phyloP scores from a whole-genome alignment of 2,329 filamentous ascomycete species.

The Stenocarpella maydis region DNA sequence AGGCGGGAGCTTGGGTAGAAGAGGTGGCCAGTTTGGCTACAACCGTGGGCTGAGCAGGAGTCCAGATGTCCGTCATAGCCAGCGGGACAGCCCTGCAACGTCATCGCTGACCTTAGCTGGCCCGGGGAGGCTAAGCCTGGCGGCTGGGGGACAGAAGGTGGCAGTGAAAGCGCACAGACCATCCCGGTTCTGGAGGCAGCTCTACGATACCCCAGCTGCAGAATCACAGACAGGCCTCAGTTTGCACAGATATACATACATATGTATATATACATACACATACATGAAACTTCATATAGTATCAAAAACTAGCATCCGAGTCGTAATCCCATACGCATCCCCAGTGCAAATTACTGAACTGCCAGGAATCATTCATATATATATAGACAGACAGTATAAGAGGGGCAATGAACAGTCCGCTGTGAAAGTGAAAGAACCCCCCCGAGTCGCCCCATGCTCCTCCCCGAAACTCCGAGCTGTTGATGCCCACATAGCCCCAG shows the following conservation, averaged over 20 bases:
- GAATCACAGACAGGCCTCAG: conserved; percentile 4
- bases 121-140: conserved; percentile 20
- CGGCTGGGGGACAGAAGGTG: not conserved
- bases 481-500: conserved; percentile 3
- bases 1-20: conserved; percentile 2
- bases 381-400: not conserved
- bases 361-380: not conserved
- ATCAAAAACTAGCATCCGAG: not conserved
- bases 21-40: conserved; percentile 36
- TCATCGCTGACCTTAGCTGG: conserved; percentile 27
- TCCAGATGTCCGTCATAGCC: conserved; percentile 23
- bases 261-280: too few species aligned
- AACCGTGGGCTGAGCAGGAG: conserved; percentile 30
- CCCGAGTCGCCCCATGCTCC: conserved; percentile 10
- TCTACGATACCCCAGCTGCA: too few species aligned
- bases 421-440: not conserved
- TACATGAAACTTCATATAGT: too few species aligned
- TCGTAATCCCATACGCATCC: not conserved
- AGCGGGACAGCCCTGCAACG: conserved; percentile 30
- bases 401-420: not conserved
- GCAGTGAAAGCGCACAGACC: conserved; percentile 10
- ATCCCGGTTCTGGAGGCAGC: not conserved
- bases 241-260: not conserved
- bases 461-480: conserved; percentile 35
- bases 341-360: not conserved